Base-by-base conservation (phyloP, 805 yeast species). In the Blastobotrys chiropterorum region DNA sequence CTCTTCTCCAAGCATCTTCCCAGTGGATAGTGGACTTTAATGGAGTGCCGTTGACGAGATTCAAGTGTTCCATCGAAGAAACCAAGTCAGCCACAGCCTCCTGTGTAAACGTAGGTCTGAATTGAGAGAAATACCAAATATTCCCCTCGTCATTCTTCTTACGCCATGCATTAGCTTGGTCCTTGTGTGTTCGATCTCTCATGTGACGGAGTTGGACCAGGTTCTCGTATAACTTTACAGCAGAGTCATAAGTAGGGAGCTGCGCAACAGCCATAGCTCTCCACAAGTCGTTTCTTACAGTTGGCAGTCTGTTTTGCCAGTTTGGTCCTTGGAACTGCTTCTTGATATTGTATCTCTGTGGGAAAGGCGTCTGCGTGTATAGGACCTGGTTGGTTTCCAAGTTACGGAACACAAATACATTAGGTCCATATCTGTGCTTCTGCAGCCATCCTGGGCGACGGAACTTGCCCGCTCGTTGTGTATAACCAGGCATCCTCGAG, bases 1-100 rank as follows among this genome's bases (percentile, higher is more conserved):
- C 98, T 70, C 81, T 81, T 67, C 96, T 79, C 95, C 95, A 90
- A 49, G 79, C 72, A 58, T 82, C 81, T 61, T 89, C 97, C 98
- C 98, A 90, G 60, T 74, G 76, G 20, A 89, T 72, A 44, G 72
- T 78, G 39, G 83, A 72, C 51, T 56, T 43, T 47, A 55, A 42
- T n/a, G 55, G 50, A 22, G 42, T 50, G 15, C 53, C 74, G 55
- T 83, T 74, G 55, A 82, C 84, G 19, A 40, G 20, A 5, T 40
- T 40, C 34, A 48, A 15, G 31, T 42, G 47, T 51, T 85, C 90
- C n/a, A 85, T 72, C 8, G 83, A 83, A 48, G 81, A 76, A 31
- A 81, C 71, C 57, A 90, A 71, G 69, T 90, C 98, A 3, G 96
- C 87, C 26, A 88, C 89, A 1, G 97, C 86, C 67, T 90, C 97